Evolutionary conservation across 2,329 filamentous ascomycete species (phyloP).

Genomic region (Penicillium capsulatum): DNA sequence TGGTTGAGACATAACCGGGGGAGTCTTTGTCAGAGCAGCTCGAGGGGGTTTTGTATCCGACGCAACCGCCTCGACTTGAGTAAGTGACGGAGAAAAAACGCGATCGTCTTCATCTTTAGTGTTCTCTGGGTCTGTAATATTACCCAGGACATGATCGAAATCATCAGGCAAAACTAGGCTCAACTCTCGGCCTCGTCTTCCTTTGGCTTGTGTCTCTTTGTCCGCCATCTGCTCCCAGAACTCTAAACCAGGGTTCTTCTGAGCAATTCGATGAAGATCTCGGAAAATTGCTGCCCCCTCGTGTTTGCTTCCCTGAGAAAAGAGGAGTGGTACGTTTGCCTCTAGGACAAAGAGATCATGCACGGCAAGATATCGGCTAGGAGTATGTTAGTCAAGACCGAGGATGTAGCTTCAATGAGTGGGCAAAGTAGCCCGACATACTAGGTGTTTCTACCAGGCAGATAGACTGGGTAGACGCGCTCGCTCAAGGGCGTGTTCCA

Average conservation of each 20-base stretch:
- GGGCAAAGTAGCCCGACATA: too few species aligned
- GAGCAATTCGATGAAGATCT: slow-evolving; percentile 4
- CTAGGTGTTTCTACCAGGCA: slow-evolving; percentile 15
- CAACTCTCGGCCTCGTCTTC: slow-evolving; percentile 6
- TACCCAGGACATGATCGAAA: background rate
- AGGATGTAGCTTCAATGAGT: background rate
- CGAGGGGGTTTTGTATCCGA: too few species aligned
- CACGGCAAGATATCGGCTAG: slow-evolving; percentile 8
- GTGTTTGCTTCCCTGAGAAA: background rate
- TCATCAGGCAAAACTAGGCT: slow-evolving; percentile 6
- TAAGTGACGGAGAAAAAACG: too few species aligned
- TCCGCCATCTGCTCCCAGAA: slow-evolving; percentile 16
- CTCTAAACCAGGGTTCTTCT: background rate
- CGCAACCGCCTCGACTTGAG: too few species aligned
- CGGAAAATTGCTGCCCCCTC: slow-evolving; percentile 5
- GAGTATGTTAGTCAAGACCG: background rate
- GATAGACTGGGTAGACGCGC: slow-evolving; percentile 10
- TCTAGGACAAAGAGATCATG: slow-evolving; percentile 7
- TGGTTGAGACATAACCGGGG: too few species aligned
- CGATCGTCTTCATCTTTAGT: too few species aligned
- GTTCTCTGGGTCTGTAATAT: too few species aligned
- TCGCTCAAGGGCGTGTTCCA: slow-evolving; percentile 8
- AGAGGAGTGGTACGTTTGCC: background rate
- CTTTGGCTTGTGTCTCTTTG: slow-evolving; percentile 6
- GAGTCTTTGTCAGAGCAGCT: too few species aligned